phyloP scores from a whole-genome alignment of 805 yeast species.

The Candida dajiaensis region DNA sequence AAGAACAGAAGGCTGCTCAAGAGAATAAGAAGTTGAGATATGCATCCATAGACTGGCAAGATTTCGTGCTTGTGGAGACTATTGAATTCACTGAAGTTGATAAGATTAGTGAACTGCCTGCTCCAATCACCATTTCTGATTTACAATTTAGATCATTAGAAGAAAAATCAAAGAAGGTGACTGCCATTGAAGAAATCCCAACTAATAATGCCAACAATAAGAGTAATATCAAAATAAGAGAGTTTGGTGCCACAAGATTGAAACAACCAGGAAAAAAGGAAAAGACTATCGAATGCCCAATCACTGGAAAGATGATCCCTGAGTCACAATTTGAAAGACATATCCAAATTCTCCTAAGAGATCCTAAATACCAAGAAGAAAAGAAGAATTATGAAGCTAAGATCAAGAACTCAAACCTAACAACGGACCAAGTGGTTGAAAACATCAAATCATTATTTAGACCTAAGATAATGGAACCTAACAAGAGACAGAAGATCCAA shows the following conservation, averaged over 20 bases:
- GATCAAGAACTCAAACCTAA: conserved; percentile 42
- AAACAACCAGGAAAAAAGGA: conserved; percentile 26
- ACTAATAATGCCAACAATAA: conserved; percentile 2
- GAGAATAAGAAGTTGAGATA: conserved; percentile 41
- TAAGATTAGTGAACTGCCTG: conserved; percentile 43
- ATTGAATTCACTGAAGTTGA: conserved; percentile 61
- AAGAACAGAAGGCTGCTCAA: conserved; percentile 30
- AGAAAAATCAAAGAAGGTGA: conserved; percentile 16
- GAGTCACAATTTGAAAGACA: conserved; percentile 70
- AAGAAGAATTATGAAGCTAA: conserved; percentile 51
- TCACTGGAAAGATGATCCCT: conserved; percentile 65
- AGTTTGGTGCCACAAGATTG: conserved; percentile 67
- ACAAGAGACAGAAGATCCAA: conserved; percentile 24
- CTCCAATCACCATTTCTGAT: conserved; percentile 52
- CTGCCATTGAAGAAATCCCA: conserved; percentile 20
- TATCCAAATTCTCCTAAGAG: conserved; percentile 60
- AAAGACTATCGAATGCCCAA: conserved; percentile 62
- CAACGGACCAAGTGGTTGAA: conserved; percentile 53
- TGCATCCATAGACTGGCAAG: conserved; percentile 85
- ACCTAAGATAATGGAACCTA: conserved; percentile 16
- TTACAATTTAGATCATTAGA: conserved; percentile 54
- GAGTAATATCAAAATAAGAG: conserved; percentile 46
- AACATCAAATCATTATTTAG: conserved; percentile 48
- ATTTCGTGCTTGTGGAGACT: conserved; percentile 66
- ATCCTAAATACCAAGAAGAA: conserved; percentile 73